Evolutionary conservation across 306 rosid genomes (phyloP).

Genomic region (Cajanus cajan): DNA sequence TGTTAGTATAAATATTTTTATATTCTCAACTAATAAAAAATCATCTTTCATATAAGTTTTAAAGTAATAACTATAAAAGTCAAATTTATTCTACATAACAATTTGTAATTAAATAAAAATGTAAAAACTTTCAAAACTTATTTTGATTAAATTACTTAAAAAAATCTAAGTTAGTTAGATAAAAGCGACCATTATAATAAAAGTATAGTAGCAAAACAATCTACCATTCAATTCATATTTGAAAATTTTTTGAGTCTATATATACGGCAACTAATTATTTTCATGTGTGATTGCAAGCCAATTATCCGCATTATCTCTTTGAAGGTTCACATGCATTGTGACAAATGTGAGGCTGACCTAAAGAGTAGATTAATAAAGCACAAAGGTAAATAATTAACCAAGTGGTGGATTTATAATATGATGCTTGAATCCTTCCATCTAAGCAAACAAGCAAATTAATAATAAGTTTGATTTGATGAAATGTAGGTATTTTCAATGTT

Average conservation of each 20-base stretch:
- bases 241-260: background rate
- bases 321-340: conserved; percentile 82
- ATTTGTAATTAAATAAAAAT: no score
- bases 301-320: conserved; percentile 48
- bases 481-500: conserved; percentile 60
- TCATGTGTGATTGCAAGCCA: conserved; percentile 41
- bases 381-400: conserved; percentile 43
- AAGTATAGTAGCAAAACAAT: background rate
- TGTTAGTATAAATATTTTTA: no score
- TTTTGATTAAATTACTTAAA: no score
- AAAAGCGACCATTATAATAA: background rate
- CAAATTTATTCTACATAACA: no score
- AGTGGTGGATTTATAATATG: background rate
- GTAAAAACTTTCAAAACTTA: no score
- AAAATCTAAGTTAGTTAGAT: background rate
- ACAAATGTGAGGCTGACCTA: conserved; percentile 79
- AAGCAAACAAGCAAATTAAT: background rate
- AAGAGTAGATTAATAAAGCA: conserved; percentile 51
- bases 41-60: no score
- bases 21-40: no score
- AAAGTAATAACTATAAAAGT: no score
- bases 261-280: background rate
- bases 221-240: background rate
- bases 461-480: background rate
- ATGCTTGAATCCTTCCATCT: background rate